Percentiles rank a stretch among this genome's conserved stretches.
These are phyloP conservation scores for Starmerella asiatica DNA, from an alignment of 805 yeast species.

Conservation along the genomic window DNA sequence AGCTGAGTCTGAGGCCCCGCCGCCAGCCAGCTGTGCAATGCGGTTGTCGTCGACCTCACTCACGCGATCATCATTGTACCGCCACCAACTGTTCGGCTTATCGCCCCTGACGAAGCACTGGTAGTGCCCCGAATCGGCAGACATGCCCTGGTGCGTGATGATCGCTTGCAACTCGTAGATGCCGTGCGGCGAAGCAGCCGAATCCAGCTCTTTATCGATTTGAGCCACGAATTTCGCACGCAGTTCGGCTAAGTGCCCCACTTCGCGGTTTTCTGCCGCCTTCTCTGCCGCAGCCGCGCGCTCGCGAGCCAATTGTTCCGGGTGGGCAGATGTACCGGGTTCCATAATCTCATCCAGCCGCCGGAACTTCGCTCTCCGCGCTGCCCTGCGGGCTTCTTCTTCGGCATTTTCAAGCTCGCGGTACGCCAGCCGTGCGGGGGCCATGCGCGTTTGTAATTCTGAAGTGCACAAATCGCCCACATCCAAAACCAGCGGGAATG, in stretches of 20 bases:
- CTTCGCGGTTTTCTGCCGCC: slow-evolving; percentile 11
- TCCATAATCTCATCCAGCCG: slow-evolving; percentile 30
- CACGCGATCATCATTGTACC: slow-evolving; percentile 87
- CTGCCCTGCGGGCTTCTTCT: slow-evolving; percentile 57
- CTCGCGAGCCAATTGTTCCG: slow-evolving; percentile 14
- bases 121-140: slow-evolving; percentile 96
- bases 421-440: slow-evolving; percentile 61
- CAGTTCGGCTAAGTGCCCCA: slow-evolving; percentile 19
- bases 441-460: slow-evolving; percentile 52
- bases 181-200: slow-evolving; percentile 73
- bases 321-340: slow-evolving; percentile 24
- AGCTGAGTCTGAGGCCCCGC: slow-evolving; percentile 95
- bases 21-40: slow-evolving; percentile 81
- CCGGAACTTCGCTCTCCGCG: slow-evolving; percentile 44
- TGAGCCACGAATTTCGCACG: slow-evolving; percentile 22
- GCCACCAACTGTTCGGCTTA: slow-evolving; percentile 74
- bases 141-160: slow-evolving; percentile 86
- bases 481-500: slow-evolving; percentile 88
- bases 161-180: slow-evolving; percentile 72
- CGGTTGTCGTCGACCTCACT: slow-evolving; percentile 62
- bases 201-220: slow-evolving; percentile 33
- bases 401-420: slow-evolving; percentile 63
- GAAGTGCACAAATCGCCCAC: slow-evolving; percentile 73
- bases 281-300: slow-evolving; percentile 17
- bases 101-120: slow-evolving; percentile 71